phyloP scores from a whole-genome alignment of 2,329 filamentous ascomycete species.

The Delphinella strobiligena region DNA sequence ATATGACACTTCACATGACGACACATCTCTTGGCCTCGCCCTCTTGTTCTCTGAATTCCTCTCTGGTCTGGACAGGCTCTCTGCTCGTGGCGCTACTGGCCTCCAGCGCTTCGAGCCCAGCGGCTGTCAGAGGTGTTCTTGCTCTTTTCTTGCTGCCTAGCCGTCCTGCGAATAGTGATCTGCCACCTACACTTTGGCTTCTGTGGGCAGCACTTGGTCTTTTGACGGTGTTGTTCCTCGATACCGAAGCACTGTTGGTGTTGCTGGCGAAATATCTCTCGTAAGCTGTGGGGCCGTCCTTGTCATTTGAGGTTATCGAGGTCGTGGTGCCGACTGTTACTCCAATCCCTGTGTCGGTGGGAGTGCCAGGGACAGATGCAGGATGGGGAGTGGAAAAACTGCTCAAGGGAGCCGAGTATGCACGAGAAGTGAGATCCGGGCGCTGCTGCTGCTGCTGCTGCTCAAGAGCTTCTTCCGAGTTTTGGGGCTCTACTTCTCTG shows the following conservation, averaged over 20 bases:
- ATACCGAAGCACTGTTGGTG: no score
- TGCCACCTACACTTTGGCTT: background rate
- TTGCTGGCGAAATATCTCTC: no score
- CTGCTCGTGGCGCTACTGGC: background rate
- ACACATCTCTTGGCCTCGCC: slow-evolving; percentile 10
- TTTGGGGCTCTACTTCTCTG: no score
- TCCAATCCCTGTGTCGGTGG: background rate
- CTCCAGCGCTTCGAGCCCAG: background rate
- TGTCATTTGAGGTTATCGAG: no score
- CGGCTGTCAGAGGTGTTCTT: background rate
- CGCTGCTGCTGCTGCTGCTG: background rate
- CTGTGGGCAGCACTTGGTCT: background rate
- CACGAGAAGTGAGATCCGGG: background rate
- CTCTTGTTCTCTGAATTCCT: slow-evolving; percentile 7
- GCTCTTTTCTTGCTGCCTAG: slow-evolving; percentile 6
- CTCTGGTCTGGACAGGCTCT: slow-evolving; percentile 6
- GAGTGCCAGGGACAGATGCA: background rate
- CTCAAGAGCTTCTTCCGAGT: background rate
- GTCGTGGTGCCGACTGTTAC: background rate
- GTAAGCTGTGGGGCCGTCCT: no score
- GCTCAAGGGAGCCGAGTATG: background rate
- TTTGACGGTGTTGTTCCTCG: no score
- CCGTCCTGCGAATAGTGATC: background rate
- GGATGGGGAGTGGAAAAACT: no score
- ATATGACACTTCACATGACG: slow-evolving; percentile 11